Conservation (phyloP, 2,329 filamentous ascomycete species). For the Basipetospora chlamydospora region DNA sequence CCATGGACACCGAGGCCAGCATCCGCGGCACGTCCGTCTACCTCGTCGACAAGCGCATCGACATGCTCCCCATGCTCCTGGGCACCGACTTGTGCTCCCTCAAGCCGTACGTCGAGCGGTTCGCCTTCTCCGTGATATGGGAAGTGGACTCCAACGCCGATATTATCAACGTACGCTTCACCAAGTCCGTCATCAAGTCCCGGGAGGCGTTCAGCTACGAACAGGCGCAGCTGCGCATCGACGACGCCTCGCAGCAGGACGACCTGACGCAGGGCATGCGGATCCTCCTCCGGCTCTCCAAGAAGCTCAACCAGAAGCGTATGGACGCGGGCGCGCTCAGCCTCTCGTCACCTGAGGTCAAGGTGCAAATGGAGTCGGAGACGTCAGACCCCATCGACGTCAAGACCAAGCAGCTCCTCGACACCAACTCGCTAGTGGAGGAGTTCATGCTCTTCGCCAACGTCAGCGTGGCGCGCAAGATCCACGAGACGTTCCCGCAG, state of each 20-base stretch:
- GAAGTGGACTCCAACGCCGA: conserved; percentile 77
- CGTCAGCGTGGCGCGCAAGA: conserved; percentile 79
- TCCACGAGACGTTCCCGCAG: conserved; percentile 84
- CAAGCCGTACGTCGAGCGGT: conserved; percentile 94
- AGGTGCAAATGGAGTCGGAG: conserved; percentile 88
- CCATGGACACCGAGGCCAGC: conserved; percentile 93
- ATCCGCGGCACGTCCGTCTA: conserved; percentile 94
- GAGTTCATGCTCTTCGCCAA: conserved; percentile 99
- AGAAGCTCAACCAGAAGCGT: conserved; percentile 85
- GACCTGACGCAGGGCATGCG: conserved; percentile 85
- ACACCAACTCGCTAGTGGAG: conserved; percentile 94
- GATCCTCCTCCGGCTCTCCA: conserved; percentile 72
- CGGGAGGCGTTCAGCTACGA: conserved; percentile 97
- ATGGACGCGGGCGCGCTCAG: conserved; percentile 93
- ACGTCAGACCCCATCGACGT: conserved; percentile 93
- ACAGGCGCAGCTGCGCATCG: conserved; percentile 84
- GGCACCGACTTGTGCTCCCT: conserved; percentile 93
- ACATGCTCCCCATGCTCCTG: conserved; percentile 95
- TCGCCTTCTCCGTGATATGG: conserved; percentile 76
- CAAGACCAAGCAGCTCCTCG: conserved; percentile 84
- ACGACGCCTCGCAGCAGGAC: conserved; percentile 75
- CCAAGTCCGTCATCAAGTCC: conserved; percentile 94
- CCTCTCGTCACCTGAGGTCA: conserved; percentile 93
- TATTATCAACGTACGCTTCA: conserved; percentile 74
- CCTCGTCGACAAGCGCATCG: conserved; percentile 95